Conservation (phyloP, 2,329 filamentous ascomycete species). For the Diplodia intermedia region DNA sequence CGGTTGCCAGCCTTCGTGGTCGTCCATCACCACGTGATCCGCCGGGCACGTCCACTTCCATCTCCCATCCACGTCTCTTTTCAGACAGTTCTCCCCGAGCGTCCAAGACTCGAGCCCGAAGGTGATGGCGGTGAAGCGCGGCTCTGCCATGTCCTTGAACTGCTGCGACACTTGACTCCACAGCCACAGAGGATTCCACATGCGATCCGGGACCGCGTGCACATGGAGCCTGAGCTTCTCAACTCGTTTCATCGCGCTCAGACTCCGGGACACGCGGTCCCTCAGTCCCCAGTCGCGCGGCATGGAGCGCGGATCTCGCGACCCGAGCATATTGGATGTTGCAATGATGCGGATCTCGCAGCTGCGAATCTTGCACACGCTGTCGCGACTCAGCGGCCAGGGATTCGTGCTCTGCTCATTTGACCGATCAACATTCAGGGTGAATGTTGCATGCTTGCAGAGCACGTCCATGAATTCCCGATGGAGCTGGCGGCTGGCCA, state of each 20-base stretch:
- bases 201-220: constrained; percentile 47
- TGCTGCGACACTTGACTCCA: constrained; percentile 47
- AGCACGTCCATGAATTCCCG: constrained; percentile 46
- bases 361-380: constrained; percentile 39
- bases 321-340: constrained; percentile 47
- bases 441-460: constrained; percentile 43
- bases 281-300: constrained; percentile 44
- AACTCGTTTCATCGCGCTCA: constrained; percentile 39
- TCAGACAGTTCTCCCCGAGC: constrained; percentile 46
- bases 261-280: constrained; percentile 34
- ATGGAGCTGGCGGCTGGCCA: constrained; percentile 45
- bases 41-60: constrained; percentile 47
- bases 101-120: constrained; percentile 47
- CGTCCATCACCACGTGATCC: constrained; percentile 40
- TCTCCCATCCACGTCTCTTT: constrained; percentile 37
- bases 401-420: constrained; percentile 40
- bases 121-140: constrained; percentile 41
- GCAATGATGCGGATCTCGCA: constrained; percentile 44
- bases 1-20: constrained; percentile 33
- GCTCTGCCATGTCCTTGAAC: constrained; percentile 38
- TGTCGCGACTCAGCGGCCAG: constrained; percentile 42
- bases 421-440: constrained; percentile 43
- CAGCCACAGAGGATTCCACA: constrained; percentile 46
- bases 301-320: constrained; percentile 46
- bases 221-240: constrained; percentile 42